phyloP scores from a whole-genome alignment of 2,329 filamentous ascomycete genomes.

The Ramichloridium luteum region DNA sequence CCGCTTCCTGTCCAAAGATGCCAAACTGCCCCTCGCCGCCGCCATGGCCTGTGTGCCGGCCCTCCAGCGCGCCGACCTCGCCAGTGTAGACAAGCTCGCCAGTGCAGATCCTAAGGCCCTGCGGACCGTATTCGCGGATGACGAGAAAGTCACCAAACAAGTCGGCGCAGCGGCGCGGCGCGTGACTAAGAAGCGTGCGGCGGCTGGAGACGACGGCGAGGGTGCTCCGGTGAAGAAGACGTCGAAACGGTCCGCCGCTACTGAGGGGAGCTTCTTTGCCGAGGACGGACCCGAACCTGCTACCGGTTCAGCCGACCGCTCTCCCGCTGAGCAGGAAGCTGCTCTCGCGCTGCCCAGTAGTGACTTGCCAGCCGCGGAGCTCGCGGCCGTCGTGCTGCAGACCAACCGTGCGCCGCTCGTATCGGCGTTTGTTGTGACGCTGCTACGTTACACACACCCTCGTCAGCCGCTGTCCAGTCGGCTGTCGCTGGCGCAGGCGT shows the following conservation, averaged over 20 bases:
- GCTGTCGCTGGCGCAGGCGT: constrained; percentile 69
- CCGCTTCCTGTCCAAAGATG: constrained; percentile 47
- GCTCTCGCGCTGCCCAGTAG: constrained; percentile 48
- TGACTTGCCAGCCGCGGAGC: constrained; percentile 44
- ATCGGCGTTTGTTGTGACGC: constrained; percentile 62
- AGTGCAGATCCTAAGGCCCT: constrained; percentile 35
- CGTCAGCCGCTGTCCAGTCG: constrained; percentile 75
- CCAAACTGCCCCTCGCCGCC: constrained; percentile 42
- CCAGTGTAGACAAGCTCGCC: constrained; percentile 35
- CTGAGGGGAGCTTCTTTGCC: constrained; percentile 19
- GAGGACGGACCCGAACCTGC: too few species aligned
- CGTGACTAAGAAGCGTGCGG: constrained; percentile 41
- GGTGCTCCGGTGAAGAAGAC: constrained; percentile 26
- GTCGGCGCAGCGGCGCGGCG: constrained; percentile 46
- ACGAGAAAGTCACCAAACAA: constrained; percentile 46
- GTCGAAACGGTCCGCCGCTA: constrained; percentile 17
- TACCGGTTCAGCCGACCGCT: constrained; percentile 7
- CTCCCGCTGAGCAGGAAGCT: constrained; percentile 48
- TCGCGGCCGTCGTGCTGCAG: constrained; percentile 47
- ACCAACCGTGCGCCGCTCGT: constrained; percentile 77
- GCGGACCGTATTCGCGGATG: constrained; percentile 31
- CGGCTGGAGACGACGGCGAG: constrained; percentile 23
- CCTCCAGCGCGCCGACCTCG: constrained; percentile 39
- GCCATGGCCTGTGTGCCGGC: constrained; percentile 44
- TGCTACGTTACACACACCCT: constrained; percentile 71